Conservation (phyloP, 495 filamentous ascomycete genomes). For the Amniculicola lignicola region DNA sequence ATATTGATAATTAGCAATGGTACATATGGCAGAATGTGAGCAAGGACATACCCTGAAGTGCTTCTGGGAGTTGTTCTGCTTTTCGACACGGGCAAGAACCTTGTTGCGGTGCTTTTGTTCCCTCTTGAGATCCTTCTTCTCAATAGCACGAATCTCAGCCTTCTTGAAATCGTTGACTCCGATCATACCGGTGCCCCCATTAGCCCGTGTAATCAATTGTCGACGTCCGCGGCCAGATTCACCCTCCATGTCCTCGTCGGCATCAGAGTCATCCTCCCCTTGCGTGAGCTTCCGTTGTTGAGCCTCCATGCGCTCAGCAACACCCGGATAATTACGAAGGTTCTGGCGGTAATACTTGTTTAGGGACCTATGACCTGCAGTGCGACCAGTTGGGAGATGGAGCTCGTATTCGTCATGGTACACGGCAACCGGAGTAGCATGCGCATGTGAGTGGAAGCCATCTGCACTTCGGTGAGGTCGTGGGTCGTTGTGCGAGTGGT, state of each 20-base stretch:
- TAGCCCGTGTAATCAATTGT: conserved; percentile 61
- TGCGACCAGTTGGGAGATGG: conserved; percentile 84
- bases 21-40: background rate
- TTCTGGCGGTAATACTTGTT: conserved; percentile 90
- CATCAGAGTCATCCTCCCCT: conserved; percentile 39
- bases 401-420: conserved; percentile 91
- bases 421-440: conserved; percentile 58
- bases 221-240: conserved; percentile 37
- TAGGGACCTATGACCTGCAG: conserved; percentile 86
- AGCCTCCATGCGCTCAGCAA: conserved; percentile 56
- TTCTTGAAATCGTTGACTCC: conserved; percentile 70
- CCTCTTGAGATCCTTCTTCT: conserved; percentile 64
- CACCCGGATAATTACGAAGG: conserved; percentile 72
- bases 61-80: conserved; percentile 67
- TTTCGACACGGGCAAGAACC: conserved; percentile 62
- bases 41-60: conserved; percentile 57
- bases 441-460: conserved; percentile 71
- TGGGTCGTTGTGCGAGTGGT: conserved; percentile 61
- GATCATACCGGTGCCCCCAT: conserved; percentile 72
- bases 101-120: conserved; percentile 58
- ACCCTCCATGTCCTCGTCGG: conserved; percentile 50
- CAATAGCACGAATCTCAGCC: conserved; percentile 56
- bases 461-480: conserved; percentile 65
- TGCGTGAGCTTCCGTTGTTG: conserved; percentile 39
- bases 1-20: background rate